Percentiles rank a stretch among this genome's conserved stretches.
phyloP scores from a whole-genome alignment of 2,329 filamentous ascomycete species.

The Phyllosticta citrichinensis region DNA sequence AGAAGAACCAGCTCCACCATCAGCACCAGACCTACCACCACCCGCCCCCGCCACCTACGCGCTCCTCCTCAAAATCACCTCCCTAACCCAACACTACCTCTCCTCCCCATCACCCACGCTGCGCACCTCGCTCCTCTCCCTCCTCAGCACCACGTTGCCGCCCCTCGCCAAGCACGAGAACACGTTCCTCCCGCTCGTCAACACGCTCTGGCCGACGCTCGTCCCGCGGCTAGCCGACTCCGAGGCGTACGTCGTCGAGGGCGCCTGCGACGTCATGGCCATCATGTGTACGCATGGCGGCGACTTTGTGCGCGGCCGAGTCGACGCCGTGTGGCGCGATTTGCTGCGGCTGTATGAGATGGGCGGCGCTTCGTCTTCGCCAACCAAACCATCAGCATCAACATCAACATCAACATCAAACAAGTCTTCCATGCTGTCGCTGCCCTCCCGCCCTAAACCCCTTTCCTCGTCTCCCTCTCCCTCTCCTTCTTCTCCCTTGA shows the following conservation, averaged over 20 bases:
- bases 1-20: conserved; percentile 23
- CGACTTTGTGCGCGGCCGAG: conserved; percentile 67
- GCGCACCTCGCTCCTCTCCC: conserved; percentile 64
- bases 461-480: background rate
- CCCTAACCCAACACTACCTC: conserved; percentile 80
- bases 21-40: conserved; percentile 44
- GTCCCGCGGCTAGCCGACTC: conserved; percentile 55
- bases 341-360: conserved; percentile 27
- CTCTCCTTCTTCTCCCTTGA: background rate
- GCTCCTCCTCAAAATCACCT: conserved; percentile 72
- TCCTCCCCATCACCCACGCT: conserved; percentile 74
- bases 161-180: conserved; percentile 68
- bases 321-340: conserved; percentile 62
- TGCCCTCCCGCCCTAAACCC: background rate
- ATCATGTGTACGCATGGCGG: conserved; percentile 63
- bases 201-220: conserved; percentile 82
- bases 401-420: background rate
- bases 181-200: conserved; percentile 77
- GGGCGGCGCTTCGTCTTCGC: background rate
- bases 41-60: conserved; percentile 65
- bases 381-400: too few species aligned
- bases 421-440: background rate
- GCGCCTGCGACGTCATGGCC: conserved; percentile 59
- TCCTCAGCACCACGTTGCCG: conserved; percentile 63
- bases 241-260: conserved; percentile 58